Evolutionary conservation across 2,329 filamentous ascomycete species (phyloP), one percentile per base, ranked within the genome.

Genomic region (Cadophora sp.): DNA sequence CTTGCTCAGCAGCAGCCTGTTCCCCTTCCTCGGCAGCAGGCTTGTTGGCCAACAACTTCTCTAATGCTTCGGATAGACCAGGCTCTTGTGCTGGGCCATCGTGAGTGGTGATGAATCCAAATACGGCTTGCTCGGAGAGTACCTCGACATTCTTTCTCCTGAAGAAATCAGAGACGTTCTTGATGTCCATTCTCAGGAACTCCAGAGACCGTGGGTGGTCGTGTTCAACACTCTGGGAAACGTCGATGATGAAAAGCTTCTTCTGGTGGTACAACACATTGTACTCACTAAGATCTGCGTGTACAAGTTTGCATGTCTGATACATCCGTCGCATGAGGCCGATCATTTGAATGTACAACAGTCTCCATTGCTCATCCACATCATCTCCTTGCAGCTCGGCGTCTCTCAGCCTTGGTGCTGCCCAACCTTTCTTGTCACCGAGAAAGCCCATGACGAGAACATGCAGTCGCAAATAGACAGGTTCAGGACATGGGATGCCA

Each of bases 231-330:
- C 92, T 96, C 82, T 99, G 96, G 66, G 93, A 97, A 53, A 99
- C 96, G 80, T 99, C 96, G 79, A 99, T 99, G 76, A 99, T 91
- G 84, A 93, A 97, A 0, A 97, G 87, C 75, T 88, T 89, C 68
- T 88, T 85, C 66, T 93, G 86, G 82, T 97, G 87, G 82, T 97
- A 99, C 24, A 99, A 86, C 63, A 98, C 88, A 77, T 99, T 99
- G 87, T 99, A 99, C 85, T 99, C 96, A 83, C 93, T 97, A 78
- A 99, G 79, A 87, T 99, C 96, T 61, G 94, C 96, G 79, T 99
- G 96, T 0, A 99, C 95, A 8, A 99, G 89, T 64, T 87, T 89
- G 81, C 96, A 99, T 50, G 91, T 89, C 78, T 97, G 94, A 81
- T 97, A 98, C 85, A 99, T 91, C 67, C 90, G 89, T 64, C 94